Conservation (phyloP, 345 rosid species). For the Erucastrum elatum region DNA sequence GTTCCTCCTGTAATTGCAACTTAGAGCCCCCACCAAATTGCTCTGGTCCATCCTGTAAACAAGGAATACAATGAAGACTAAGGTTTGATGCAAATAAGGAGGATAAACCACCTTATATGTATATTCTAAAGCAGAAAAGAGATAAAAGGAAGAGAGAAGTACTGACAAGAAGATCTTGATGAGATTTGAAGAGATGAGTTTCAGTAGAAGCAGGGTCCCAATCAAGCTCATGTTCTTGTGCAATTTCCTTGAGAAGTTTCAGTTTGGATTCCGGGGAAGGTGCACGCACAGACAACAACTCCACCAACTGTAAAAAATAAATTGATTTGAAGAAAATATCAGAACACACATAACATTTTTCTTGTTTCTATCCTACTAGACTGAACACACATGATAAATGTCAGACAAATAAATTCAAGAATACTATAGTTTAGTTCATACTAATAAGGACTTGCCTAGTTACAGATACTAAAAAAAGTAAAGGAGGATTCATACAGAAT, state of each 20-base stretch:
- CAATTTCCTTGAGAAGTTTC: constrained; percentile 91
- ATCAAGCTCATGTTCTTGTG: constrained; percentile 86
- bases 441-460: too few species aligned
- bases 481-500: too few species aligned
- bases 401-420: not conserved
- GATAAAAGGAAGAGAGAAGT: constrained; percentile 1
- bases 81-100: not conserved
- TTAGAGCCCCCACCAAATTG: constrained; percentile 71
- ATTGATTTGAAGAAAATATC: not conserved
- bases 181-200: constrained; percentile 77
- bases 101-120: not conserved
- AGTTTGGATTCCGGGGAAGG: constrained; percentile 71
- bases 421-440: not conserved
- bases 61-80: not conserved
- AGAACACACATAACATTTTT: too few species aligned
- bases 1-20: constrained; percentile 68
- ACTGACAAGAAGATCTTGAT: constrained; percentile 86
- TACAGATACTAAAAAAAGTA: not conserved
- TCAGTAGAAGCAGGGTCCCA: constrained; percentile 94
- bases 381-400: not conserved
- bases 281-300: constrained; percentile 79
- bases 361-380: too few species aligned
- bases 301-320: constrained; percentile 62
- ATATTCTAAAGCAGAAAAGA: constrained; percentile 3
- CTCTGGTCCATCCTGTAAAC: constrained; percentile 75